These are phyloP conservation scores for Datisca glomerata DNA, from an alignment of 306 rosid genomes.

Conservation along the genomic window DNA sequence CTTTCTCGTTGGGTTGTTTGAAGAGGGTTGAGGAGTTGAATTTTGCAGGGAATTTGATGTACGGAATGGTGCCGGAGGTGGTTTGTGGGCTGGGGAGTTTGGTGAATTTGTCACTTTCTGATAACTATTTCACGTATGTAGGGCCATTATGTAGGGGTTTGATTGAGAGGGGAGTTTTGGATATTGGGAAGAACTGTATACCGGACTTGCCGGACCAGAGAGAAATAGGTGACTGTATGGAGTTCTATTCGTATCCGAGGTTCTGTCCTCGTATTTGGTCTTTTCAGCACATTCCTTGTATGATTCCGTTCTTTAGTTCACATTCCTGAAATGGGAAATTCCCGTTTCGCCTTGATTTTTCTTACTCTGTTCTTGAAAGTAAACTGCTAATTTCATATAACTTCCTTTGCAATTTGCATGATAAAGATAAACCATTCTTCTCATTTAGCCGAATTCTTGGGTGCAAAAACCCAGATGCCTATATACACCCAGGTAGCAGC, in stretches of 20 bases:
- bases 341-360: no score
- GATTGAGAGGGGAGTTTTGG: conserved; percentile 24
- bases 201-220: conserved; percentile 33
- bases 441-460: no score
- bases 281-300: conserved; percentile 32
- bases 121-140: conserved; percentile 42
- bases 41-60: conserved; percentile 32
- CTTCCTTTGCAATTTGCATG: no score
- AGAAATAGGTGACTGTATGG: conserved; percentile 12
- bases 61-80: conserved; percentile 45
- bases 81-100: conserved; percentile 38
- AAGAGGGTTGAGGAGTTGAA: conserved; percentile 22
- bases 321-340: no score
- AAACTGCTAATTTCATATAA: no score
- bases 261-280: conserved; percentile 16
- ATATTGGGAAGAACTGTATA: conserved; percentile 47
- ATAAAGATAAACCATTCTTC: no score
- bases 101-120: conserved; percentile 18
- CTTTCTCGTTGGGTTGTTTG: conserved; percentile 55
- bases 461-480: no score
- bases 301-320: no score
- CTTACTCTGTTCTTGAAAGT: no score
- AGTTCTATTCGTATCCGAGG: conserved; percentile 13
- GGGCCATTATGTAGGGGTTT: conserved; percentile 51
- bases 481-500: no score